Conservation (phyloP, 2,329 filamentous ascomycete species). For the Botrytis hyacinthi region DNA sequence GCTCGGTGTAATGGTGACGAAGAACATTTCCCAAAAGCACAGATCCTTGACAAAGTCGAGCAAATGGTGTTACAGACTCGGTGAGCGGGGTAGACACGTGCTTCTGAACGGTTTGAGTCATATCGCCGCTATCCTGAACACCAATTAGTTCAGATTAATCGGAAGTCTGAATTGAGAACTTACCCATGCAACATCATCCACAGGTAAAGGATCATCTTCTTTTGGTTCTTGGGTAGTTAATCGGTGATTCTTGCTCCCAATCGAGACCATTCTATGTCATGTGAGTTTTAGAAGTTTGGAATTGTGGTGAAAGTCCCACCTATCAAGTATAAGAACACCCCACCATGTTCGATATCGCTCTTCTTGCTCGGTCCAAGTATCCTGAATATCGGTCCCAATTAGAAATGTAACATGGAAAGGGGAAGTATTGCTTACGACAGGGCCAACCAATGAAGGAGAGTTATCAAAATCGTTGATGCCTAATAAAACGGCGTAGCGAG, state of each 20-base stretch:
- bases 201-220: slow-evolving; percentile 30
- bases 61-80: slow-evolving; percentile 49
- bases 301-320: slow-evolving; percentile 29
- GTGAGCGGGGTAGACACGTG: slow-evolving; percentile 42
- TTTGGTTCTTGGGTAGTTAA: slow-evolving; percentile 37
- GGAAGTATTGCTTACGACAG: slow-evolving; percentile 35
- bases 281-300: slow-evolving; percentile 19
- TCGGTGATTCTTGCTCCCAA: slow-evolving; percentile 35
- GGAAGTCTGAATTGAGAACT: slow-evolving; percentile 12
- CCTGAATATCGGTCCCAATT: slow-evolving; percentile 30
- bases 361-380: slow-evolving; percentile 49
- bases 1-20: slow-evolving; percentile 34
- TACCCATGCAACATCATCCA: slow-evolving; percentile 44
- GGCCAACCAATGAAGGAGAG: slow-evolving; percentile 42
- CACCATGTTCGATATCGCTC: slow-evolving; percentile 49
- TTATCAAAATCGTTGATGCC: slow-evolving; percentile 43
- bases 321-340: slow-evolving; percentile 48
- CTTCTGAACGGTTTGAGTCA: slow-evolving; percentile 34
- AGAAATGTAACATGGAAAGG: not conserved
- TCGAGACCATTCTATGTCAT: slow-evolving; percentile 33
- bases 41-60: slow-evolving; percentile 47
- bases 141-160: slow-evolving; percentile 11
- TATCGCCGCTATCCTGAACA: slow-evolving; percentile 41
- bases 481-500: slow-evolving; percentile 47
- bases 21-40: slow-evolving; percentile 41